A percentile compares a stretch with the other conserved stretches of the same genome.
These are phyloP conservation scores for Helianthus tuberosus DNA, from an alignment of 129 eudicot species.

Conservation along the genomic window DNA sequence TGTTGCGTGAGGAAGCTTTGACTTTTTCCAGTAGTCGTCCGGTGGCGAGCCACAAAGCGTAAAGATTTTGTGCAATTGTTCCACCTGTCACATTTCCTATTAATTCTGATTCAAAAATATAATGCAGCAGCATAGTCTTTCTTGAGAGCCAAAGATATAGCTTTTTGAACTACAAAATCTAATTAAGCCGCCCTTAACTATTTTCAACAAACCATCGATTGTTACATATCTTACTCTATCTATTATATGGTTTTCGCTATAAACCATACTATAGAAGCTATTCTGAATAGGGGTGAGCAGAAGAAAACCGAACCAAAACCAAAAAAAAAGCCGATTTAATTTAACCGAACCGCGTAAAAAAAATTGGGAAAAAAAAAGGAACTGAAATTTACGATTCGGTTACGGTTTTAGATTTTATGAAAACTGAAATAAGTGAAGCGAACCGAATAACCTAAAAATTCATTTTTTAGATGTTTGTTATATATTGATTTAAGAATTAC, in stretches of 20 bases:
- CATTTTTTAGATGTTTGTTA: too few species aligned
- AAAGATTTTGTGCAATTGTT: conserved; percentile 92
- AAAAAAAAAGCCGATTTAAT: too few species aligned
- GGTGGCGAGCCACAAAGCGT: conserved; percentile 96
- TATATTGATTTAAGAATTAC: too few species aligned
- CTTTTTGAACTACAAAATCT: background rate
- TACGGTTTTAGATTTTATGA: too few species aligned
- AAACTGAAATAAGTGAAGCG: too few species aligned
- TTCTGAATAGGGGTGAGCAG: too few species aligned
- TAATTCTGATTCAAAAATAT: background rate
- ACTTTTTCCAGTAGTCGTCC: conserved; percentile 88
- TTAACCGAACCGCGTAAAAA: too few species aligned
- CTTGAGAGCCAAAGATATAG: background rate
- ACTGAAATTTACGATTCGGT: too few species aligned
- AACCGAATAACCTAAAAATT: too few species aligned
- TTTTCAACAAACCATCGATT: background rate
- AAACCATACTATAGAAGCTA: background rate
- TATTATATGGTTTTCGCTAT: background rate
- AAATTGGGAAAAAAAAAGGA: too few species aligned
- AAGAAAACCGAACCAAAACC: too few species aligned
- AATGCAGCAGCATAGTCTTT: background rate
- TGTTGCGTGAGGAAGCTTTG: conserved; percentile 94
- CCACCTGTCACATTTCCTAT: conserved; percentile 51
- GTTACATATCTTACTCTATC: background rate
- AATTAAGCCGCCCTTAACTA: background rate